These are phyloP conservation scores for Jamesozyma gamospora DNA, from an alignment of 805 yeast species.

Conservation along the genomic window DNA sequence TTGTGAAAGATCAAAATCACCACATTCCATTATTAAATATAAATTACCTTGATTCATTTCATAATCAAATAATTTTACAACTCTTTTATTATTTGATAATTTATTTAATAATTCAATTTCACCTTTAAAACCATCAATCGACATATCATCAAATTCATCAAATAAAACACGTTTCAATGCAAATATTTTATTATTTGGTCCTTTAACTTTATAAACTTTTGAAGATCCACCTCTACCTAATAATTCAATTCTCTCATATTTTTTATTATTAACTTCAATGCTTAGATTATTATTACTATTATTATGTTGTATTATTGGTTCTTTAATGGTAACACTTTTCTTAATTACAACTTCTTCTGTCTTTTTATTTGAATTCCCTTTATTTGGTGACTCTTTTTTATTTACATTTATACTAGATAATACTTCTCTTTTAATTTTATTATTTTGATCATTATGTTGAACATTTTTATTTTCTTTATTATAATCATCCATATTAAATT, in stretches of 20 bases:
- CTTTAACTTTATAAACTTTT: conserved; percentile 69
- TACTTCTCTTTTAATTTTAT: conserved; percentile 18
- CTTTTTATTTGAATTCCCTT: not conserved
- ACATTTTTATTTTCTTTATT: not conserved
- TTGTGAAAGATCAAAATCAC: conserved; percentile 81
- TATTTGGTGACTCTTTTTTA: conserved; percentile 2
- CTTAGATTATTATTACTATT: conserved; percentile 12
- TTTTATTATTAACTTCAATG: conserved; percentile 44
- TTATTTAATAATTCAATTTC: conserved; percentile 69
- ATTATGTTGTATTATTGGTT: conserved; percentile 8
- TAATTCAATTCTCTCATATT: conserved; percentile 65
- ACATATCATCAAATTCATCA: conserved; percentile 69
- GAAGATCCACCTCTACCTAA: conserved; percentile 91
- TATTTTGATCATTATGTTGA: not conserved
- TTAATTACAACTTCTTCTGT: not conserved
- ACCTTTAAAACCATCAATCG: conserved; percentile 74
- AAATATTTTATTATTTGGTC: conserved; percentile 47
- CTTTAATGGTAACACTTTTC: conserved; percentile 12
- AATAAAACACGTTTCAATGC: conserved; percentile 78
- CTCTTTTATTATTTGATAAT: conserved; percentile 54
- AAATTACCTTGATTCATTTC: conserved; percentile 56
- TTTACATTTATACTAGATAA: conserved; percentile 22
- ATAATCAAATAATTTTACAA: conserved; percentile 68
- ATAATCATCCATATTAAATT: not conserved
- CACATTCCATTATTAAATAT: conserved; percentile 84